Base-by-base conservation (phyloP, 2,329 filamentous ascomycete species). In the Calonectria leucothoes region DNA sequence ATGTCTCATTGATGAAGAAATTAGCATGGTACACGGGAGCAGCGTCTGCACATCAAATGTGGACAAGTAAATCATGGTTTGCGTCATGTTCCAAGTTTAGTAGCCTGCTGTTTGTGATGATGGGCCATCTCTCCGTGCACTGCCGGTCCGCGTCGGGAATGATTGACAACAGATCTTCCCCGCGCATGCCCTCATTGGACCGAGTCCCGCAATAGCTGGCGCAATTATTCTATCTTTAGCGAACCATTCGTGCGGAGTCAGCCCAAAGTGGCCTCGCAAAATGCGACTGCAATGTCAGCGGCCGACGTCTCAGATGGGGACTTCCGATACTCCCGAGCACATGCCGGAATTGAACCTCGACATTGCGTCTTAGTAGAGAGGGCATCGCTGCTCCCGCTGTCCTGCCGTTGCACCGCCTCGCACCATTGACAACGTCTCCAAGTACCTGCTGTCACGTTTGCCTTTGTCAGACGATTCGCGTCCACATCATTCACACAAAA, bases 61-160 rank as follows among this genome's bases (percentile, higher is more conserved):
- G 48, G 27, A 25, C 4, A 12, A 27, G 14, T 25, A 35, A 37
- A 27, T 8, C 14, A 33, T 23, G 12, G 15, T 20, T n/a, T 61
- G 55, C 33, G 55, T 61, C 55, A 61, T 61, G 55, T 61, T 61
- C 55, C 55, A 61, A 61, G 55, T 61, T 61, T 61, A 61, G 55
- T 35, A 61, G 55, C 33, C 55, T n/a, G 10, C 23, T 27, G 55
- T 61, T 39, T 37, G 35, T n/a, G 20, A 61, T 27, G 33, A 25
- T 27, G 20, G 29, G 55, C 37, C 37, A 39, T 61, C 55, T 25
- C 15, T 39, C n/a, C n/a, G 31, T 39, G 55, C 55, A 39, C 55
- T 39, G 55, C 55, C 55, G 35, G 55, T 35, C 35, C 25, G 10
- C 10, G 55, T 39, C 33, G 35, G 55, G 33, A 39, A 61, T 61